Conservation (phyloP, 495 filamentous ascomycete genomes). For the Friedmanniomyces endolithicus region DNA sequence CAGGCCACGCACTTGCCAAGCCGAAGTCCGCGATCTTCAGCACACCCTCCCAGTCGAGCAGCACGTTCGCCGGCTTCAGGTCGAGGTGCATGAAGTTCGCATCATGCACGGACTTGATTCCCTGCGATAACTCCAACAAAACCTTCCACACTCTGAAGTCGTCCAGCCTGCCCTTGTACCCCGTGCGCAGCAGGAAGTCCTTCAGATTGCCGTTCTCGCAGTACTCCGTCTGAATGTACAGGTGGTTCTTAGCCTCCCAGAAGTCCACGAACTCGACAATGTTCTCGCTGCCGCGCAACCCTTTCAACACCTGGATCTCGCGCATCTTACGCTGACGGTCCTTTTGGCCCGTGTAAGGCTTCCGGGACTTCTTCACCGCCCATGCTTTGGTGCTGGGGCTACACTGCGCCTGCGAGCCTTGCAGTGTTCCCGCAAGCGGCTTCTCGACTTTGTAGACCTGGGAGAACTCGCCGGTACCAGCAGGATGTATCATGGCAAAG, state of each 20-base stretch:
- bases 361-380: slow-evolving; percentile 85
- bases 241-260: slow-evolving; percentile 70
- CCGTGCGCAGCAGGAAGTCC: slow-evolving; percentile 63
- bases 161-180: slow-evolving; percentile 73
- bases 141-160: slow-evolving; percentile 99
- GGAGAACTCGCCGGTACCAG: slow-evolving; percentile 86
- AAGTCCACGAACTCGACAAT: slow-evolving; percentile 65
- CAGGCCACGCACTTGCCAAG: slow-evolving; percentile 72
- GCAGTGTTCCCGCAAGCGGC: slow-evolving; percentile 16
- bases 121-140: slow-evolving; percentile 68
- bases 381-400: slow-evolving; percentile 44
- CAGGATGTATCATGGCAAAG: slow-evolving; percentile 62
- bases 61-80: slow-evolving; percentile 85
- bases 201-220: slow-evolving; percentile 88
- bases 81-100: slow-evolving; percentile 86
- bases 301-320: slow-evolving; percentile 65
- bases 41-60: slow-evolving; percentile 80
- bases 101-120: slow-evolving; percentile 76
- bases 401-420: slow-evolving; percentile 20
- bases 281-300: slow-evolving; percentile 63
- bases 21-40: slow-evolving; percentile 96
- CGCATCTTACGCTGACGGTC: slow-evolving; percentile 67
- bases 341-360: slow-evolving; percentile 57
- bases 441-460: slow-evolving; percentile 71
- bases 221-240: slow-evolving; percentile 95